Evolutionary conservation across 768 basidiomycete genomes (phyloP).

Genomic region (Nidula microcarpa): DNA sequence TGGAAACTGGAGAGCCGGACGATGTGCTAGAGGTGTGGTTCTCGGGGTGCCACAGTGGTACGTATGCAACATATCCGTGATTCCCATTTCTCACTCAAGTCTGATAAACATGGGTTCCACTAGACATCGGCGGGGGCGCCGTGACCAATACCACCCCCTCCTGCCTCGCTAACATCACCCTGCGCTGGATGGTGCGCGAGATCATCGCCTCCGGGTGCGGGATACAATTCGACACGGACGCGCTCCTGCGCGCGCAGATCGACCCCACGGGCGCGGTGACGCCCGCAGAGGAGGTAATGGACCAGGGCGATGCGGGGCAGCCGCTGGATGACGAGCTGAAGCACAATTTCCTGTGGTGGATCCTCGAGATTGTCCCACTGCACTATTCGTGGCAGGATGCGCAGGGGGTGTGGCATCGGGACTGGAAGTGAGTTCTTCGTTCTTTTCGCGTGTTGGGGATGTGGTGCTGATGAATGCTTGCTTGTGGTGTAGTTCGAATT

Average conservation of each 20-base stretch:
- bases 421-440: constrained; percentile 44
- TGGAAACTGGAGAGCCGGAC: constrained; percentile 9
- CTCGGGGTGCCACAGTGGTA: constrained; percentile 67
- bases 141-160: constrained; percentile 37
- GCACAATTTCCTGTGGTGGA: constrained; percentile 53
- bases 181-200: constrained; percentile 81
- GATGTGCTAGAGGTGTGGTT: constrained; percentile 84
- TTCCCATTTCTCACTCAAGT: background rate
- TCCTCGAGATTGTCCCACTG: constrained; percentile 65
- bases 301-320: constrained; percentile 38
- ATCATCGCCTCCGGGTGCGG: constrained; percentile 54
- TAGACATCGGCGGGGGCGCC: constrained; percentile 71
- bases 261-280: constrained; percentile 4
- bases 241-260: constrained; percentile 30
- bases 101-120: background rate
- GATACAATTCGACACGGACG: constrained; percentile 50
- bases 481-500: constrained; percentile 37
- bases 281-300: constrained; percentile 13
- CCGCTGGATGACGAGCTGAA: constrained; percentile 53
- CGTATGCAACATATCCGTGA: constrained; percentile 14
- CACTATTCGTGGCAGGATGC: constrained; percentile 54
- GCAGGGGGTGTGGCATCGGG: constrained; percentile 48
- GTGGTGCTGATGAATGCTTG: background rate
- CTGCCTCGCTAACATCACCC: constrained; percentile 54
- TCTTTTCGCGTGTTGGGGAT: background rate